A percentile compares a stretch with the other conserved stretches of the same genome.
Conservation (phyloP, 768 basidiomycete species). For the Leccinum longicurvipes region DNA sequence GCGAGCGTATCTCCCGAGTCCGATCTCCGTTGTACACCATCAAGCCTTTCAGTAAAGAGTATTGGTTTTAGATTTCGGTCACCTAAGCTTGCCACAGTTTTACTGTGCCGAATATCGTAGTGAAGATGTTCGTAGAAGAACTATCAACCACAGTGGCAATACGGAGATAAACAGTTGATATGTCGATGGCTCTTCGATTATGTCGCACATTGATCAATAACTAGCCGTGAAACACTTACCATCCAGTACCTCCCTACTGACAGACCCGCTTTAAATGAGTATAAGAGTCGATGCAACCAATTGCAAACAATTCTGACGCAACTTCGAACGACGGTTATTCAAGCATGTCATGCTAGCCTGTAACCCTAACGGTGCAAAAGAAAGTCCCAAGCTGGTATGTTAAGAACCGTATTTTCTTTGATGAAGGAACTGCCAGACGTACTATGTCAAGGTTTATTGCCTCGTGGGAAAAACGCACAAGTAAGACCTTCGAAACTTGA, state of each 20-base stretch:
- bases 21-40: background rate
- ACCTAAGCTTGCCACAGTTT: constrained; percentile 2
- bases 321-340: constrained; percentile 38
- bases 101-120: background rate
- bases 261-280: background rate
- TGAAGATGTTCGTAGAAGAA: background rate
- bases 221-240: background rate
- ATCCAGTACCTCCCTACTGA: background rate
- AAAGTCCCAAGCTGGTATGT: constrained; percentile 44
- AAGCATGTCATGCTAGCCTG: constrained; percentile 30
- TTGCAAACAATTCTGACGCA: constrained; percentile 37
- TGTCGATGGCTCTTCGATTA: too few species aligned
- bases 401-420: constrained; percentile 36
- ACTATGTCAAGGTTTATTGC: too few species aligned
- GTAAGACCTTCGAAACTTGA: too few species aligned
- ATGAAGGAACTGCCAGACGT: too few species aligned
- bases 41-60: background rate
- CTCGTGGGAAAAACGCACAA: background rate
- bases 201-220: background rate
- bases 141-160: background rate
- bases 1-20: background rate
- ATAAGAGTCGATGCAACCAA: background rate
- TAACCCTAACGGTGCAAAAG: constrained; percentile 20
- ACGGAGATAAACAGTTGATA: background rate
- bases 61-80: background rate